These are phyloP conservation scores for Phyllosticta ampelicida DNA, from an alignment of 2,329 filamentous ascomycete species.

Conservation along the genomic window DNA sequence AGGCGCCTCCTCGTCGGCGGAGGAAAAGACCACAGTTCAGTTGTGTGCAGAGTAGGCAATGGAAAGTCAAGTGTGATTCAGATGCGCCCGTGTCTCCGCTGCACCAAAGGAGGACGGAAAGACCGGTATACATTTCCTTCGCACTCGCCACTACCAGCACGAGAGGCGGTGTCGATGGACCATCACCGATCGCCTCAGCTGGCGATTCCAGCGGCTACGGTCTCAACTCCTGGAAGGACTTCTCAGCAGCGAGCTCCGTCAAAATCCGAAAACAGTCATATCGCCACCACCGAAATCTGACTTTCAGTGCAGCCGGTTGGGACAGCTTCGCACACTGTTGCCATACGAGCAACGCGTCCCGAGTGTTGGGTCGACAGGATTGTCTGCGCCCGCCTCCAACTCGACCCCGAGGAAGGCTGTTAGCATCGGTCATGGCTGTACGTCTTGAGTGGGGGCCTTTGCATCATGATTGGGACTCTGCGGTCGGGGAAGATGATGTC, in stretches of 20 bases:
- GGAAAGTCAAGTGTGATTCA: constrained; percentile 9
- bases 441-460: too few relatives aligned
- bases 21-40: constrained; percentile 2
- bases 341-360: background rate
- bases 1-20: background rate
- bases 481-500: too few relatives aligned
- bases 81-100: constrained; percentile 5
- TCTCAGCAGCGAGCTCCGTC: background rate
- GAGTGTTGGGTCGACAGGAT: too few relatives aligned
- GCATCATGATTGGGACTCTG: too few relatives aligned
- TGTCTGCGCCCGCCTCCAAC: too few relatives aligned
- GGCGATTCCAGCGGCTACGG: background rate
- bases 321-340: background rate
- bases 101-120: constrained; percentile 1
- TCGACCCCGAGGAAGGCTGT: too few relatives aligned
- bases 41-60: constrained; percentile 8
- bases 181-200: constrained; percentile 1
- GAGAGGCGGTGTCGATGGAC: background rate
- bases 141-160: background rate
- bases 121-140: constrained; percentile 1
- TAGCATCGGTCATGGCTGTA: too few relatives aligned
- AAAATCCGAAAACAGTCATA: background rate
- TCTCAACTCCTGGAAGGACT: background rate
- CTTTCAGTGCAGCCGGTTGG: background rate
- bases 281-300: background rate